Evolutionary conservation across 1,284 basidiomycete genomes (phyloP).

Genomic region (Apiotrichum montevideense): DNA sequence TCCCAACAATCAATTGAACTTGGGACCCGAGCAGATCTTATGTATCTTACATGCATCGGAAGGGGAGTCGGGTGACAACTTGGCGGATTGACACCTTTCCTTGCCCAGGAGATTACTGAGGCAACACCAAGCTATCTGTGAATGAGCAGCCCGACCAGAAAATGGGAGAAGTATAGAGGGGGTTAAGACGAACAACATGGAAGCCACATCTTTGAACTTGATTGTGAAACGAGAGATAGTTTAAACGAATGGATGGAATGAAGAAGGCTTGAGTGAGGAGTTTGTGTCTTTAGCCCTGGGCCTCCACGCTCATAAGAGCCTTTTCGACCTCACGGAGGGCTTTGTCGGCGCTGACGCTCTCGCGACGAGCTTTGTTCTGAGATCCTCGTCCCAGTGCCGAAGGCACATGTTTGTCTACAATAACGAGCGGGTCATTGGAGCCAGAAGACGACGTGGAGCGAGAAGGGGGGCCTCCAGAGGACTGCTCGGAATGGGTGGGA

Average conservation of each 20-base stretch:
- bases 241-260: neutral
- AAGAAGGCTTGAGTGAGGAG: neutral
- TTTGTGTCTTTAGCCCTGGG: constrained; percentile 15
- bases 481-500: constrained; percentile 37
- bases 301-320: constrained; percentile 55
- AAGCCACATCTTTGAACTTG: too few species aligned
- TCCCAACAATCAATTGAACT: too few species aligned
- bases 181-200: too few species aligned
- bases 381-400: constrained; percentile 6
- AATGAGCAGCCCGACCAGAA: too few species aligned
- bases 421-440: constrained; percentile 24
- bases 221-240: neutral
- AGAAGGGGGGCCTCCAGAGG: constrained; percentile 20
- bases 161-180: too few species aligned
- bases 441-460: constrained; percentile 21
- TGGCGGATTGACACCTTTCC: too few species aligned
- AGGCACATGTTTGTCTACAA: constrained; percentile 21
- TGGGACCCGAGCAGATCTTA: too few species aligned
- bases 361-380: constrained; percentile 22
- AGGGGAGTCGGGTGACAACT: too few species aligned
- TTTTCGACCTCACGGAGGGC: constrained; percentile 66
- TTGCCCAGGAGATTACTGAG: too few species aligned
- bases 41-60: too few species aligned
- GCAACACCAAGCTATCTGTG: too few species aligned
- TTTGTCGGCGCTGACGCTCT: constrained; percentile 53